Evolutionary conservation across 2,329 filamentous ascomycete species (phyloP), one percentile per base, ranked within the genome.

Genomic region (Pyrenophora seminiperda): DNA sequence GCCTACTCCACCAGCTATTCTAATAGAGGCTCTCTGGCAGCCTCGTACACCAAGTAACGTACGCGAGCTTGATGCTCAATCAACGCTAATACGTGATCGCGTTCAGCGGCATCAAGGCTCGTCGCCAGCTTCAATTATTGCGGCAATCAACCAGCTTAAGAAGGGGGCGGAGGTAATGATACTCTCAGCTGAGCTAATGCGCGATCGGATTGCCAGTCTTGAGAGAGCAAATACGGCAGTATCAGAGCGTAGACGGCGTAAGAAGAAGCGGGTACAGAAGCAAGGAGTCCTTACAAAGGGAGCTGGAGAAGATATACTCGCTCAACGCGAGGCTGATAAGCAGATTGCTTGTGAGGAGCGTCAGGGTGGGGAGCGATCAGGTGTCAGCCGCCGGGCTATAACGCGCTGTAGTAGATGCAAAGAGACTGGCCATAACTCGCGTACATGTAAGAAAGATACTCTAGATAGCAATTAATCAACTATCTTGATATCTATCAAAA

Each of bases 231-330:
- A 27, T 7, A 27, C 3, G 4, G 22, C 22, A 27, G 22, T 7
- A 7, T 27, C n/a, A 29, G 5, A 29, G 38, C 33, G 24, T 2
- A 47, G n/a, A n/a, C 27, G 32, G 43, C 43, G 43, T 11, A 47
- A 47, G 15, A 47, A 47, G 20, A 47, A 39, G 43, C 43, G 33
- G 9, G 5, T 76, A 31, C 36, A 47, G 34, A 31, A 39, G 14
- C 9, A n/a, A 20, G 24, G 33, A 39, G 34, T 47, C 33, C 31
- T 47, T 39, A 47, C 27, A 47, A 43, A 32, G 27, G 27, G 40
- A 33, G 4, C 38, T 41, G 38, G 73, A 22, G 20, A 22, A 7
- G 20, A 22, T 22, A 36, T 33, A 33, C 31, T 33, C 5, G 33
- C 33, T 36, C 17, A 36, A 19, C 14, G 15, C 19, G 33, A 36